Evolutionary conservation across 2,329 filamentous ascomycete genomes (phyloP).

Genomic region (Diaporthe aspalathi): DNA sequence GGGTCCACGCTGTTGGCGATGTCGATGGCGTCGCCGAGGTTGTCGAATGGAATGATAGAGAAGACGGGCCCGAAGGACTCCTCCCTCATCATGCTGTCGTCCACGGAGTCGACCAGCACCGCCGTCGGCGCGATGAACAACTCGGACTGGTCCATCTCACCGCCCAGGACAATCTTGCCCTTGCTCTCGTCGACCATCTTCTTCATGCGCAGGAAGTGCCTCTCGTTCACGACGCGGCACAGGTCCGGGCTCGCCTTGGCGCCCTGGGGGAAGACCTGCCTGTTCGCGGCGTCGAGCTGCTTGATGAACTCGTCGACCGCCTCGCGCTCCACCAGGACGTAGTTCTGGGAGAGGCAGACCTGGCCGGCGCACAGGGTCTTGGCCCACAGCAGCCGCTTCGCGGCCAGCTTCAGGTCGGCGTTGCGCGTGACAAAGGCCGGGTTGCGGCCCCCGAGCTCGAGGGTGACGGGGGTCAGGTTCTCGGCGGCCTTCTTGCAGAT

Average conservation of each 20-base stretch:
- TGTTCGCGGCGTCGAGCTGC: slow-evolving; percentile 76
- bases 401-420: slow-evolving; percentile 82
- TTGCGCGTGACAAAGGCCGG: slow-evolving; percentile 91
- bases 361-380: slow-evolving; percentile 91
- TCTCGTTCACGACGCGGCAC: slow-evolving; percentile 81
- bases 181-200: slow-evolving; percentile 86
- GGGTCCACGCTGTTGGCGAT: slow-evolving; percentile 84
- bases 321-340: slow-evolving; percentile 83
- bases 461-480: slow-evolving; percentile 85
- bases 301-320: slow-evolving; percentile 78
- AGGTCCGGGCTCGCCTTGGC: slow-evolving; percentile 82
- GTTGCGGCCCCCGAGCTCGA: slow-evolving; percentile 93
- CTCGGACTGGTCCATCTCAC: slow-evolving; percentile 81
- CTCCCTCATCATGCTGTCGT: slow-evolving; percentile 82
- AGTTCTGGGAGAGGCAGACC: slow-evolving; percentile 93
- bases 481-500: slow-evolving; percentile 90
- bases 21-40: slow-evolving; percentile 86
- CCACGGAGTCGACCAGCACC: slow-evolving; percentile 80
- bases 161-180: slow-evolving; percentile 89
- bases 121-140: slow-evolving; percentile 92
- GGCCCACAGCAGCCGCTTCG: slow-evolving; percentile 86
- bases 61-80: slow-evolving; percentile 97
- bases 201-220: slow-evolving; percentile 85
- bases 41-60: slow-evolving; percentile 80
- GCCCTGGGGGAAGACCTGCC: slow-evolving; percentile 87